Evolutionary conservation across 176 grass and related monocot genomes (phyloP), one percentile per base, ranked within the genome.

Genomic region (Saccharum spontaneum): DNA sequence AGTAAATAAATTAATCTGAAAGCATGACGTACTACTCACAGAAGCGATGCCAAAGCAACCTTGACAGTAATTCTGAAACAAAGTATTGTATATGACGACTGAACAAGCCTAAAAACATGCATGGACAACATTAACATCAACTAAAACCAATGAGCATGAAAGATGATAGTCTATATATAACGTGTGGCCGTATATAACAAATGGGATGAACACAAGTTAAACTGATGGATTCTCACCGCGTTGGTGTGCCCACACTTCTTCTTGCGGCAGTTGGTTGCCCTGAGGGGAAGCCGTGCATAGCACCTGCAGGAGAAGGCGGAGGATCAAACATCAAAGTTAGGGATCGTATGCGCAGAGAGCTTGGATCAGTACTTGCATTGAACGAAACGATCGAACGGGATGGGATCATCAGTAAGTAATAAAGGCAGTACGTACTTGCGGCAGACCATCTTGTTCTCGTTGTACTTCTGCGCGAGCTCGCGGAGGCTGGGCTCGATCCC

Each of bases 361-460:
- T 46, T 14, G 12, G 45, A 46, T 45, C 43, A 45, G 11, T 45
- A 12, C 43, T 46, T 46, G 45, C 45, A 46, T 46, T 4, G 45
- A 46, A 46, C 45, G 45, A 46, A 46, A 12, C 11, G 34, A 36
- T 36, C 34, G 34, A 36, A 36, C 34, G 34, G 34, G 34, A 36
- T 36, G 34, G 34, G 34, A 36, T 36, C 3, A 36, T 36, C 34
- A 36, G 34, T 36, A 36, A 36, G 34, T 36, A 36, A 36, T 36
- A 36, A 36, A 36, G 34, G 34, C 37, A 49, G 14, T 8, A 5
- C 46, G 13, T 78, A 63, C 77, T 31, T 79, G 77, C 77, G 77
- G 77, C 77, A 79, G 39, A 79, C 39, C 60, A 66, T 46, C 77
- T 45, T 79, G 24, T 79, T 66, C 60, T 79, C 77, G 40, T 79